Conservation (phyloP, 345 rosid species). For the Triadica sebifera region DNA sequence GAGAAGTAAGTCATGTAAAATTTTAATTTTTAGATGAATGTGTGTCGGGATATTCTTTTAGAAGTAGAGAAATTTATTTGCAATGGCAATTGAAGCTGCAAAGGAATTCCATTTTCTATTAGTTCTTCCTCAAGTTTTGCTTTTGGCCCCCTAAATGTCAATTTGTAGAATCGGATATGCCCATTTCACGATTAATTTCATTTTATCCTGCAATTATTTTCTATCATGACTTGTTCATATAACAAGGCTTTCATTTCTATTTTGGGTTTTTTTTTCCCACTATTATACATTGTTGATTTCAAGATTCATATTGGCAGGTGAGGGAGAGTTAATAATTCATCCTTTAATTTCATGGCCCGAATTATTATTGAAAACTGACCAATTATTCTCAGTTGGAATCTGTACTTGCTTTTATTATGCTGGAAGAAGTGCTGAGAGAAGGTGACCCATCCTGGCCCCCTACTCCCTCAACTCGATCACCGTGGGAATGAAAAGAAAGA, state of each 20-base stretch:
- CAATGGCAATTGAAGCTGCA: slow-evolving; percentile 28
- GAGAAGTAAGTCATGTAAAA: slow-evolving; percentile 23
- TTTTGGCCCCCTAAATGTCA: slow-evolving; percentile 29
- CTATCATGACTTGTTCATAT: neutral
- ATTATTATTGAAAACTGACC: slow-evolving; percentile 13
- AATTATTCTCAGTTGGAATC: slow-evolving; percentile 11
- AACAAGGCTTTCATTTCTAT: neutral
- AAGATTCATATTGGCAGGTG: too few relatives aligned
- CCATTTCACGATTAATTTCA: slow-evolving; percentile 11
- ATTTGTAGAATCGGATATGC: slow-evolving; percentile 36
- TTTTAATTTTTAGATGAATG: slow-evolving; percentile 8
- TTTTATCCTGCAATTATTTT: slow-evolving; percentile 3
- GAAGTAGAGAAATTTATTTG: slow-evolving; percentile 12
- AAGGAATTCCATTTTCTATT: slow-evolving; percentile 13
- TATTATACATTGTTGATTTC: neutral
- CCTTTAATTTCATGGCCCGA: too few relatives aligned
- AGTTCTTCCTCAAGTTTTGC: slow-evolving; percentile 6
- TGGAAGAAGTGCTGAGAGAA: slow-evolving; percentile 26
- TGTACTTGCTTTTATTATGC: slow-evolving; percentile 21
- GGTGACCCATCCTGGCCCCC: slow-evolving; percentile 14
- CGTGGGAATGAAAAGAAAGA: slow-evolving; percentile 29
- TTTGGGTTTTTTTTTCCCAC: neutral
- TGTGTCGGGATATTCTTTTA: slow-evolving; percentile 22
- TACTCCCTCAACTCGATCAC: neutral
- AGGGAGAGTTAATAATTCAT: too few relatives aligned